Evolutionary conservation across 2,329 filamentous ascomycete species (phyloP), one percentile per base, ranked within the genome.

Genomic region (Lachnellula suecica): DNA sequence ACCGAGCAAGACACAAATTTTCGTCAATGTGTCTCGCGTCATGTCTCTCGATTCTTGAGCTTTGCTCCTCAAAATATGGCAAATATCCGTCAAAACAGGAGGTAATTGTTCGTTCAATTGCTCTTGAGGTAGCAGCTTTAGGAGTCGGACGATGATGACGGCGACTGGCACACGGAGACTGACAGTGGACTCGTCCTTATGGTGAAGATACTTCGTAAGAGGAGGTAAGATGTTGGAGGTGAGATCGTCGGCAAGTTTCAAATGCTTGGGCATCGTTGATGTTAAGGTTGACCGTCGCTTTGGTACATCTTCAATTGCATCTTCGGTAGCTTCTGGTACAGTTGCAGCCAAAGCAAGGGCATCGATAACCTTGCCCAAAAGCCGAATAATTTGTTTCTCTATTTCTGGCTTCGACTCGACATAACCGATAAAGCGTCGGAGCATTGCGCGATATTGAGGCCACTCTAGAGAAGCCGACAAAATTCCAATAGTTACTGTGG

Each of bases 101-200:
- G 93, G 89, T 17, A 99, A 78, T 52, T 87, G 85, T 54, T 85
- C 79, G 44, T 86, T 81, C 66, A 96, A 83, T 44, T 90, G 82
- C 6, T 85, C 77, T 44, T 83, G 74, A 0, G 94, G 88, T 22
- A 99, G 78, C 17, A 96, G 74, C 54, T 88, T 88, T 47, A 99
- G 75, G 15, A 97, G 79, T 70, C 96, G 96, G 55, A 96, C 88
- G 40, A 93, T 83, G 24, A 94, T 91, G 31, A 97, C 83, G 23
- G 91, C 92, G 4, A 96, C 88, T 1, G 93, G 92, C 29, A 97
- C 87, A 68, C 94, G 89, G 47, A 94, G 83, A 72, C 92, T 96
- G 70, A 99, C 93, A 45, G 91, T 92, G 1, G 91, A 86, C 68
- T 99, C 94, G 58, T 97, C 90, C 70, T 97, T 97, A 63, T 96